Conservation (phyloP, 352 stramenopile genomes). For the Globisporangium viniferum region DNA sequence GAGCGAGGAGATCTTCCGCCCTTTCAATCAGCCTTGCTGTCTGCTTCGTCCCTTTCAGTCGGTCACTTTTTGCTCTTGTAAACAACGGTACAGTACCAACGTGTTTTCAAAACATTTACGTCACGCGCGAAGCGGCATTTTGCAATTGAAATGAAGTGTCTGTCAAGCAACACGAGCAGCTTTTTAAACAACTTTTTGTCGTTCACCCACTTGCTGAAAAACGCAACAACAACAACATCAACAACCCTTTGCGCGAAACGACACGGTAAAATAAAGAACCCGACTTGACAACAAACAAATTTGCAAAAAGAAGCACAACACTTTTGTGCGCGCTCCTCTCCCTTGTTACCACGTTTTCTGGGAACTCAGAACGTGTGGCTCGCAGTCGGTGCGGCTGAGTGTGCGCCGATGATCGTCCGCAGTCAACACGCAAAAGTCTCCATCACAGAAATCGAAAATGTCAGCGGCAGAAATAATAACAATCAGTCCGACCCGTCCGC, state of each 20-base stretch:
- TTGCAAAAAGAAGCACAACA: neutral
- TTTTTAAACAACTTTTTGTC: neutral
- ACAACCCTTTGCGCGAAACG: neutral
- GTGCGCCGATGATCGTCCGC: slow-evolving; percentile 1
- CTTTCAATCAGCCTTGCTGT: neutral
- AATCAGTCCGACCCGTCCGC: neutral
- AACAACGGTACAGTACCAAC: neutral
- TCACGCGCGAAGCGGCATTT: neutral
- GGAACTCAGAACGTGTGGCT: slow-evolving; percentile 9
- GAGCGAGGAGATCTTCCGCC: slow-evolving; percentile 2
- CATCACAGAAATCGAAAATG: neutral
- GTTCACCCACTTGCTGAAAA: neutral
- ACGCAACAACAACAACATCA: too few relatives aligned
- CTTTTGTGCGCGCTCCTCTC: neutral
- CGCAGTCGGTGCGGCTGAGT: slow-evolving; percentile 2
- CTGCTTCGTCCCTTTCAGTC: slow-evolving; percentile 5
- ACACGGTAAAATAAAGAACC: neutral
- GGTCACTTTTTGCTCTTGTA: neutral
- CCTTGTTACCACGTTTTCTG: slow-evolving; percentile 8
- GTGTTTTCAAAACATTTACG: slow-evolving; percentile 2
- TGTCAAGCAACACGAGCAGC: neutral
- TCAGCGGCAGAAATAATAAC: neutral
- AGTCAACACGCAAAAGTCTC: neutral
- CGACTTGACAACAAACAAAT: neutral
- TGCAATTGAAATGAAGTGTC: neutral